Base-by-base conservation (phyloP, 805 yeast species). In the Saturnispora gosingensis region DNA sequence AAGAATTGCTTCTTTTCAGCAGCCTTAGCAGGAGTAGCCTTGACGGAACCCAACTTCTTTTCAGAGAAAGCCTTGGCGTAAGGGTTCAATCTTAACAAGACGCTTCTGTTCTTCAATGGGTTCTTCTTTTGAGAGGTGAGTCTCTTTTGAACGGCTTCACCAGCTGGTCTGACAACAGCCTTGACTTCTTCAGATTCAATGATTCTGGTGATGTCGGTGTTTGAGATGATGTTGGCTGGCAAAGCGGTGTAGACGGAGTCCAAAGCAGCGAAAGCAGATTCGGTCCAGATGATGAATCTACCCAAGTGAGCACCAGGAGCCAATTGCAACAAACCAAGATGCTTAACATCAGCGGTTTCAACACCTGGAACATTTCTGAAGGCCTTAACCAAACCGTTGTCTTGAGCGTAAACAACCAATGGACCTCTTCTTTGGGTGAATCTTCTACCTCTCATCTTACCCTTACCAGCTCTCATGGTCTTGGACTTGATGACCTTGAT, bases 271-370 rank as follows among this genome's bases (percentile, higher is more conserved):
- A 93, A 89, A 73, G 99, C 99, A 73, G 88, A 79, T 81, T 90
- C 96, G 72, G 99, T 90, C 99, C 99, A 93, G 88, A 93, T 88
- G 71, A 93, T 85, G 71, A 93, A 93, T 84, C 99, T 90, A 81
- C 99, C 99, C 70, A 93, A 81, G 83, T 93, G 99, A 72, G 98
- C 96, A 85, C 99, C 99, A 76, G 99, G 99, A 68, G 99, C 99
- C 71, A 93, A 86, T 82, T 91, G 98, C 74, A 93, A 85, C 69
- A 93, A 81, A 80, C 93, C 93, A 70, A 93, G 82, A 72, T 90
- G 80, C 68, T 85, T 78, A 67, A 93, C 99, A 74, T 83, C 79
- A 68, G 91, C 83, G 70, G 96, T 83, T 82, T 93, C 99, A 65
- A 93, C 98, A 86, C 99, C 99, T 77, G 99, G 99, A 65, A 93